Percentiles rank a stretch among this genome's conserved stretches.
phyloP scores from a whole-genome alignment of 108 stramenopile species.

The Nitzschia inconspicua region DNA sequence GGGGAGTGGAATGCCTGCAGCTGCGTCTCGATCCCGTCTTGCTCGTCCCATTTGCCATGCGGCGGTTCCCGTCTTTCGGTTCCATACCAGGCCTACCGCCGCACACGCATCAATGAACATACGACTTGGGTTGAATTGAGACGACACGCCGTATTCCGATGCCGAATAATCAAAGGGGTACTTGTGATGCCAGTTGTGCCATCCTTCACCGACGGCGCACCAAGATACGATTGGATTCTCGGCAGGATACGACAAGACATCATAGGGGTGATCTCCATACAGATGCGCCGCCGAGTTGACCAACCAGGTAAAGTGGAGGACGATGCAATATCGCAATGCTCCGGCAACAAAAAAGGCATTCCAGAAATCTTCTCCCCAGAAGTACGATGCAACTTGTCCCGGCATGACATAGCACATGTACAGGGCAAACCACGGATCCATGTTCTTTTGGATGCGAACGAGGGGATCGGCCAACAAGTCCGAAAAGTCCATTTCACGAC shows the following conservation, averaged over 20 bases:
- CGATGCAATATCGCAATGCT: constrained; percentile 86
- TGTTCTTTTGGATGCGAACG: constrained; percentile 89
- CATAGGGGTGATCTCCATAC: constrained; percentile 98
- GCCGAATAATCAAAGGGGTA: constrained; percentile 99
- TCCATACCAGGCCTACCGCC: constrained; percentile 85
- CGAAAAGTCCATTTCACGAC: constrained; percentile 89
- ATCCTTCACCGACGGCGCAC: constrained; percentile 97
- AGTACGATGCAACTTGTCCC: constrained; percentile 80
- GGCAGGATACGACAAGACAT: constrained; percentile 90
- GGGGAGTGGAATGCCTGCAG: constrained; percentile 61
- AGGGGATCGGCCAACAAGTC: constrained; percentile 92
- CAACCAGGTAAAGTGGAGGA: constrained; percentile 97
- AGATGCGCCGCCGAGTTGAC: constrained; percentile 99
- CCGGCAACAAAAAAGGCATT: constrained; percentile 97
- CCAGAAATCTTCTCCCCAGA: constrained; percentile 98
- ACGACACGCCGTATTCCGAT: constrained; percentile 91
- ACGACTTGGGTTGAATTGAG: constrained; percentile 98
- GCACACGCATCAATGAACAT: constrained; percentile 90
- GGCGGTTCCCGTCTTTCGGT: constrained; percentile 89
- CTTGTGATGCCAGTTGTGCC: constrained; percentile 99
- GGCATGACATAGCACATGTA: constrained; percentile 99
- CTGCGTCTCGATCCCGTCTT: constrained; percentile 76
- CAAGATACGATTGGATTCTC: constrained; percentile 96
- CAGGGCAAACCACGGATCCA: constrained; percentile 97
- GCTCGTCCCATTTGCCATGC: constrained; percentile 89